These are phyloP conservation scores for Emmonsia crescens DNA, from an alignment of 2,329 filamentous ascomycete species.

Conservation along the genomic window DNA sequence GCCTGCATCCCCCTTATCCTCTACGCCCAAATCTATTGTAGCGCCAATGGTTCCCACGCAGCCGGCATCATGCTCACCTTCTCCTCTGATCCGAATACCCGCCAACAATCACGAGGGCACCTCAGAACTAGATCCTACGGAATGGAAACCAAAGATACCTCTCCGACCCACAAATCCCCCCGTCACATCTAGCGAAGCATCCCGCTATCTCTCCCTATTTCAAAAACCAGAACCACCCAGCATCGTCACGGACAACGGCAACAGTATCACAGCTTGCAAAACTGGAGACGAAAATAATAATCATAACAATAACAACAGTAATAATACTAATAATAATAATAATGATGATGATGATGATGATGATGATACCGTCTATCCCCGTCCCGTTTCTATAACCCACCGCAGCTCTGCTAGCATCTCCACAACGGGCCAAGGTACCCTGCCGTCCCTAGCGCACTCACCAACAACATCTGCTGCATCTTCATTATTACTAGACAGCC, in stretches of 20 bases:
- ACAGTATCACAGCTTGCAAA: not conserved
- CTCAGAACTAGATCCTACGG: slow-evolving; percentile 39
- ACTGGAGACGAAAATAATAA: not conserved
- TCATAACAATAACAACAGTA: not conserved
- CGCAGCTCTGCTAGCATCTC: not conserved
- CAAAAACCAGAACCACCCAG: slow-evolving; percentile 18
- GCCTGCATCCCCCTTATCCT: slow-evolving; percentile 18
- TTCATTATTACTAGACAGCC: slow-evolving; percentile 22
- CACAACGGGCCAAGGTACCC: slow-evolving; percentile 15
- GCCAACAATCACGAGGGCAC: slow-evolving; percentile 27
- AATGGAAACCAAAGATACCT: slow-evolving; percentile 35
- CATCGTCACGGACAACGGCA: not conserved
- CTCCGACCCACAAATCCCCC: slow-evolving; percentile 14
- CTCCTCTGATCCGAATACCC: slow-evolving; percentile 29
- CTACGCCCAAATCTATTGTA: slow-evolving; percentile 24
- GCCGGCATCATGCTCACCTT: slow-evolving; percentile 12
- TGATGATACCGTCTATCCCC: slow-evolving; percentile 12
- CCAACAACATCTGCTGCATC: slow-evolving; percentile 31
- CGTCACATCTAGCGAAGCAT: slow-evolving; percentile 31
- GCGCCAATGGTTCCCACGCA: slow-evolving; percentile 14
- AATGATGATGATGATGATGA: not conserved
- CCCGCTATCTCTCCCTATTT: slow-evolving; percentile 35
- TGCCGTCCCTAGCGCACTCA: slow-evolving; percentile 27
- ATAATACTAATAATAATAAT: not conserved
- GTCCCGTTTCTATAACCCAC: slow-evolving; percentile 11